Conservation (phyloP, 768 basidiomycete genomes). For the Boletus huronensis region DNA sequence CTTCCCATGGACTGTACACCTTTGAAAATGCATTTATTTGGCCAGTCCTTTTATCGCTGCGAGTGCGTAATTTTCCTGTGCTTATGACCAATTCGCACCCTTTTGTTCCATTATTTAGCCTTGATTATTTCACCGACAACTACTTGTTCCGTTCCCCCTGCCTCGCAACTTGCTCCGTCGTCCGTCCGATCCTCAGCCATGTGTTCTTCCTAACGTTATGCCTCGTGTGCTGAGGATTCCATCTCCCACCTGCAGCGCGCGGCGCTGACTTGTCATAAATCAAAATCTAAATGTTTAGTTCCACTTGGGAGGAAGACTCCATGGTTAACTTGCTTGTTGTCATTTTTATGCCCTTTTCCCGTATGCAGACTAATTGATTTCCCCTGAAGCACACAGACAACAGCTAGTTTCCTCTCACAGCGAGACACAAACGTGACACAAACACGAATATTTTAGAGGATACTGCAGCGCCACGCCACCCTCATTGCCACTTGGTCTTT, state of each 20-base stretch:
- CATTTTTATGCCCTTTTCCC: background rate
- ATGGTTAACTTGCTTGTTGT: constrained; percentile 1
- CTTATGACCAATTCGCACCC: background rate
- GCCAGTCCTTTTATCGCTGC: background rate
- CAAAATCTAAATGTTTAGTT: constrained; percentile 2
- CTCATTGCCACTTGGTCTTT: background rate
- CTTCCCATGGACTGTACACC: background rate
- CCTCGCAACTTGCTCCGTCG: background rate
- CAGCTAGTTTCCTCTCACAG: constrained; percentile 11
- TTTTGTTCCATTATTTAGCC: background rate
- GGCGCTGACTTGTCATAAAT: constrained; percentile 3
- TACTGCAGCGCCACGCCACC: background rate
- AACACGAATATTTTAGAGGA: constrained; percentile 4
- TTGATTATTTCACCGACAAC: background rate
- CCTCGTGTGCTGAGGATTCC: constrained; percentile 7
- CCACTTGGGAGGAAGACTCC: background rate
- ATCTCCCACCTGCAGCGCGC: constrained; percentile 1
- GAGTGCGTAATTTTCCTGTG: constrained; percentile 8
- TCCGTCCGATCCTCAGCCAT: background rate
- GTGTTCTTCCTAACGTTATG: constrained; percentile 4
- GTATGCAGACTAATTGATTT: background rate
- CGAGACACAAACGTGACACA: constrained; percentile 1
- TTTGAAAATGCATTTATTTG: background rate
- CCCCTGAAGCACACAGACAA: background rate
- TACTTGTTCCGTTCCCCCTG: background rate